Conservation (phyloP, 495 filamentous ascomycete genomes). For the Penicillium subrubescens region DNA sequence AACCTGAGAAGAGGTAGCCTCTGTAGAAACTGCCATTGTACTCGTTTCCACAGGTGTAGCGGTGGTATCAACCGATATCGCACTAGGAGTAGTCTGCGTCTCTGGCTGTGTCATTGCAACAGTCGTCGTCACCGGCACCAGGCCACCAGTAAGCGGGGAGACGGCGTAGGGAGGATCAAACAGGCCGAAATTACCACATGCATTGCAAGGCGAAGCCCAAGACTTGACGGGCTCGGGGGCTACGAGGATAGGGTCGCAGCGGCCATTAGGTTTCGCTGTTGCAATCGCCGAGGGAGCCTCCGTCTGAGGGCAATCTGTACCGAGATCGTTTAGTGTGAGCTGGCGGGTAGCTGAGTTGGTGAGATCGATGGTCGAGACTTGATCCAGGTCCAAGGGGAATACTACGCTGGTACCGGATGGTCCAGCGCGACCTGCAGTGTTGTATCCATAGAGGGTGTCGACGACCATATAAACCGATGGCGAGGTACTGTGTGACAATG, state of each 20-base stretch:
- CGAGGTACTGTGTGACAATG: constrained; percentile 13
- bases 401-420: constrained; percentile 24
- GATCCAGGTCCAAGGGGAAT: constrained; percentile 20
- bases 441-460: constrained; percentile 22
- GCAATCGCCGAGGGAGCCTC: constrained; percentile 18
- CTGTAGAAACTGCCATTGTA: neutral
- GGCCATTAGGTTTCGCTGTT: constrained; percentile 15
- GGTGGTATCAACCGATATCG: constrained; percentile 6
- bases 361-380: constrained; percentile 21
- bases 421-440: constrained; percentile 21
- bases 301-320: constrained; percentile 24
- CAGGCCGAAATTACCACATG: constrained; percentile 22
- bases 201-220: constrained; percentile 26
- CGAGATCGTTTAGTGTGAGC: constrained; percentile 21
- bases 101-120: constrained; percentile 5
- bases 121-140: constrained; percentile 19
- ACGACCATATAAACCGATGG: constrained; percentile 28
- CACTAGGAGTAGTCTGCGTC: constrained; percentile 12
- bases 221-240: constrained; percentile 24
- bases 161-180: constrained; percentile 28
- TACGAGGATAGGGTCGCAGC: constrained; percentile 22
- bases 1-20: constrained; percentile 4
- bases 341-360: constrained; percentile 18
- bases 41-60: neutral
- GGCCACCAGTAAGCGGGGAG: constrained; percentile 17